Conservation (phyloP, 352 stramenopile species). For the Globisporangium heterothallicum region DNA sequence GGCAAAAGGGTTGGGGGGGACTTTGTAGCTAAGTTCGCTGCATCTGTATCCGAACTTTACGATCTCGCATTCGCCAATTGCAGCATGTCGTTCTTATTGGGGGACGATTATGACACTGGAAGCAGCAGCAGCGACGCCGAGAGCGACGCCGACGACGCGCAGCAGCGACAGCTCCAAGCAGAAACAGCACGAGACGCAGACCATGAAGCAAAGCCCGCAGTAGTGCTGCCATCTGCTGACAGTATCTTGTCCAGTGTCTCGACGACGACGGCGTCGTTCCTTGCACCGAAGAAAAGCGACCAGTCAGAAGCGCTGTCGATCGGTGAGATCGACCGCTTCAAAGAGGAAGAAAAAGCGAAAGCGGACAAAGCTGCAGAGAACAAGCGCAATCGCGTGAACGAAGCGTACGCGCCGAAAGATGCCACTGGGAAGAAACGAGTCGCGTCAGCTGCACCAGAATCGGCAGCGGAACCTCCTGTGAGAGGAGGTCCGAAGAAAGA, state of each 20-base stretch:
- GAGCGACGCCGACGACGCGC: constrained; percentile 1
- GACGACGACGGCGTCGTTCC: constrained; percentile 31
- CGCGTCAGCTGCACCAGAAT: background rate
- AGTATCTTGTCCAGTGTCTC: constrained; percentile 34
- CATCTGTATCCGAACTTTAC: background rate
- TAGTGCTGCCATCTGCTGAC: constrained; percentile 32
- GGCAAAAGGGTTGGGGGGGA: too few species aligned
- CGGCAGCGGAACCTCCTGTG: background rate
- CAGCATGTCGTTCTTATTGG: constrained; percentile 50
- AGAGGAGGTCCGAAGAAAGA: constrained; percentile 18
- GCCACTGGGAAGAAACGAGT: background rate
- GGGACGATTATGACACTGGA: constrained; percentile 26
- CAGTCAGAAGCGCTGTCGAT: constrained; percentile 12
- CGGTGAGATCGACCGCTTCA: constrained; percentile 27
- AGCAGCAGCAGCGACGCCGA: constrained; percentile 26
- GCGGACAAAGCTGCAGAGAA: background rate
- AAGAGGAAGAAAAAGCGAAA: constrained; percentile 18
- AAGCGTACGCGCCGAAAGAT: background rate
- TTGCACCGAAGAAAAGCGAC: constrained; percentile 17
- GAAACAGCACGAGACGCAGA: too few species aligned
- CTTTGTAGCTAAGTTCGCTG: background rate
- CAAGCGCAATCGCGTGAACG: background rate
- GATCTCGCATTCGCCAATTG: background rate
- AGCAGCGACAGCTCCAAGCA: background rate
- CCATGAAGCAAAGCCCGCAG: background rate